Evolutionary conservation across 2,329 filamentous ascomycete species (phyloP), one percentile per base, ranked within the genome.

Genomic region (Diaporthe sp.): DNA sequence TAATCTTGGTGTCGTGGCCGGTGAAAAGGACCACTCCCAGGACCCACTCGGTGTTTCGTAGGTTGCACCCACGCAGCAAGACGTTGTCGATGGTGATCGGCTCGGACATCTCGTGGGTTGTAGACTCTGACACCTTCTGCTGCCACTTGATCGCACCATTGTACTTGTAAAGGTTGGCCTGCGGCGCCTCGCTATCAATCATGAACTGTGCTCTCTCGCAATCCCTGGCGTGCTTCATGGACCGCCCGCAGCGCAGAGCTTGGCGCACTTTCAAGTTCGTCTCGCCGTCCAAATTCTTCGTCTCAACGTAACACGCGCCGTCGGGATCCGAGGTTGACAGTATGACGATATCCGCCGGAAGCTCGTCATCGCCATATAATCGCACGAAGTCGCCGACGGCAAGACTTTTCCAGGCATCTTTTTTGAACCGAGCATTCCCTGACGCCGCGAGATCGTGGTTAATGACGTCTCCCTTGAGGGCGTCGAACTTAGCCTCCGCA

Each of bases 281-380:
- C 86, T 99, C 97, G 69, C 97, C 97, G 81, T 99, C 97, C 87
- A 99, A 83, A 82, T 98, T 98, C 87, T 98, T 99, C 3, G 97
- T 99, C 85, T 99, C 97, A 31, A 99, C 94, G 80, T 98, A 99
- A 84, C 97, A 99, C 51, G 95, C 95, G 69, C 97, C 97, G 80
- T 99, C 97, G 0, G 94, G 90, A 80, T 98, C 97, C 3, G 97
- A 98, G 0, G 97, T 98, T 3, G 97, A 94, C 34, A 99, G 86
- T 58, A 99, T 94, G 65, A 98, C 93, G 62, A 99, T 88, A 84
- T 99, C 97, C 65, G 97, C 96, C 1, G 97, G 97, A 34, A 99
- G 92, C 79, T 98, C 95, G 81, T 99, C 97, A 79, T 98, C 94
- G 81, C 97, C 98, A 86, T 98, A 98, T 69, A 99, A 91, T 79